A percentile compares a stretch with the other conserved stretches of the same genome.
phyloP scores from a whole-genome alignment of 129 eudicot genomes.

The Centella asiatica region DNA sequence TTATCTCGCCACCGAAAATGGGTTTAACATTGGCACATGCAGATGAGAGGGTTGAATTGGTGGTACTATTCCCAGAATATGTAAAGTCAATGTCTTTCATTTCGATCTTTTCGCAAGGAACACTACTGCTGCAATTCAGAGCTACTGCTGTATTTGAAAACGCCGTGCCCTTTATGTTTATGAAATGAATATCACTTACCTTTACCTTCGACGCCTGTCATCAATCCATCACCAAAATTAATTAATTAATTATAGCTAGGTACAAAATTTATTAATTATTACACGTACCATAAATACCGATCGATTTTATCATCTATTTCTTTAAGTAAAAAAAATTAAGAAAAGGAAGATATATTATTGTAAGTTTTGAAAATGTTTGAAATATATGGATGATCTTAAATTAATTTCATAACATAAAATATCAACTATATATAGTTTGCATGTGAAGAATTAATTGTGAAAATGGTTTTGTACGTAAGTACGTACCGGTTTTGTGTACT shows the following conservation, averaged over 20 bases:
- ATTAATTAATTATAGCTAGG: too few species aligned
- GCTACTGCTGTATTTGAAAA: slow-evolving; percentile 6
- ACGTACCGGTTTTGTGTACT: slow-evolving; percentile 3
- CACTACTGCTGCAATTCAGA: slow-evolving; percentile 27
- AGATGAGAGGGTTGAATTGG: not conserved
- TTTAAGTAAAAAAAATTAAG: too few species aligned
- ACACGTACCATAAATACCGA: not conserved
- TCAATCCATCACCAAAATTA: not conserved
- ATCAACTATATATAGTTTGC: too few species aligned
- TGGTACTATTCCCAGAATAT: not conserved
- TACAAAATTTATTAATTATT: not conserved
- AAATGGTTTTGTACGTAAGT: too few species aligned
- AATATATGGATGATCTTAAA: too few species aligned
- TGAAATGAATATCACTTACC: slow-evolving; percentile 39
- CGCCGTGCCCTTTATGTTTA: slow-evolving; percentile 38
- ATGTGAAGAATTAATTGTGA: too few species aligned
- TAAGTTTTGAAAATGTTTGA: too few species aligned
- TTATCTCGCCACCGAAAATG: not conserved
- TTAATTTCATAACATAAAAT: too few species aligned
- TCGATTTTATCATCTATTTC: slow-evolving; percentile 7
- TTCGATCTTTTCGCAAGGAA: slow-evolving; percentile 35
- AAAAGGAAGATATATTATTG: too few species aligned
- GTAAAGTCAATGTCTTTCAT: slow-evolving; percentile 17
- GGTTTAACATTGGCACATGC: slow-evolving; percentile 5
- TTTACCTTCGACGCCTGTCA: slow-evolving; percentile 37